These are phyloP conservation scores for Aspergillus felis DNA, from an alignment of 2,329 filamentous ascomycete species.

Conservation along the genomic window DNA sequence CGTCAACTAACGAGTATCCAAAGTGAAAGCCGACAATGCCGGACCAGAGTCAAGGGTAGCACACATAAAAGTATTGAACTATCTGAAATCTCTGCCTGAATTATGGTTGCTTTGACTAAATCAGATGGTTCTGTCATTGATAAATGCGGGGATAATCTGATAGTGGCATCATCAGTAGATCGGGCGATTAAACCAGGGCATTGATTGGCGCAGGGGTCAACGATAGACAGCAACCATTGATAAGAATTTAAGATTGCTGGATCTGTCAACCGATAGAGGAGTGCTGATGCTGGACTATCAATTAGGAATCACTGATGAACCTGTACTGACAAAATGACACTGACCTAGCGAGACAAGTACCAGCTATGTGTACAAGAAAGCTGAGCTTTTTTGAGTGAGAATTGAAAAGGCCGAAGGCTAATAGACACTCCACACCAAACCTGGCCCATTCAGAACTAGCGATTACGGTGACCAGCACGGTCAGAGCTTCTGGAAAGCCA, in stretches of 20 bases:
- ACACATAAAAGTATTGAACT: not conserved
- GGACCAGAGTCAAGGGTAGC: not conserved
- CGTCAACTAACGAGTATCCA: not conserved
- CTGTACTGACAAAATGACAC: not conserved
- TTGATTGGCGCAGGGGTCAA: not conserved
- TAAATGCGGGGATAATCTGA: slow-evolving; percentile 16
- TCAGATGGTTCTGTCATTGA: not conserved
- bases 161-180: slow-evolving; percentile 1
- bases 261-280: not conserved
- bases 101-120: not conserved
- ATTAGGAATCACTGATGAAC: not conserved
- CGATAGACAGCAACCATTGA: not conserved
- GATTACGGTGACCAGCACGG: not conserved
- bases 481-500: not conserved
- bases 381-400: not conserved
- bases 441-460: not conserved
- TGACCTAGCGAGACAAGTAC: not conserved
- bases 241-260: not conserved
- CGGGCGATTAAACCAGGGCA: not conserved
- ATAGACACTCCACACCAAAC: not conserved
- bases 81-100: not conserved
- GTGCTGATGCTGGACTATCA: not conserved
- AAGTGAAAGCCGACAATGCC: not conserved
- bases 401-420: not conserved
- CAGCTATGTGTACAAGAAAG: not conserved